These are phyloP conservation scores for Trypanosoma caninum DNA, from an alignment of 208 protist species.

Conservation along the genomic window DNA sequence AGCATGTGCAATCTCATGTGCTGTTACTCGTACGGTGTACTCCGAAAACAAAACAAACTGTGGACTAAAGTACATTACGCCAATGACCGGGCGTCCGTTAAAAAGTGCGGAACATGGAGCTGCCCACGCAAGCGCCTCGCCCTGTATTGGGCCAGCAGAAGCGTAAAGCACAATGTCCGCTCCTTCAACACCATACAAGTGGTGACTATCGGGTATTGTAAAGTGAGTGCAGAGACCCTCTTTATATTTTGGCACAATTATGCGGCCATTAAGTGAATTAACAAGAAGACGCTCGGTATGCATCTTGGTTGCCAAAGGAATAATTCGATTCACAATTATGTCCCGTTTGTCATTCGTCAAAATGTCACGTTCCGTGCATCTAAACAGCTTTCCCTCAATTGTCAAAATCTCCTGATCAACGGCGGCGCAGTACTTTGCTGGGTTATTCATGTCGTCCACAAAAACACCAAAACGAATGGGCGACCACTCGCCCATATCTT, in stretches of 20 bases:
- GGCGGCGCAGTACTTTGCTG: conserved; percentile 35
- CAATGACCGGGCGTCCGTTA: conserved; percentile 20
- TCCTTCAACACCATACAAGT: background rate
- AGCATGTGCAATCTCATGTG: conserved; percentile 37
- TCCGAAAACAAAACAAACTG: background rate
- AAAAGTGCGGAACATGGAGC: conserved; percentile 36
- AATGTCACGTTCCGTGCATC: conserved; percentile 12
- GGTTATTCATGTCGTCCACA: conserved; percentile 30
- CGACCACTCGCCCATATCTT: conserved; percentile 16
- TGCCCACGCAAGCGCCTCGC: background rate
- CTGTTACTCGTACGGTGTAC: conserved; percentile 15
- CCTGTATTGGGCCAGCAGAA: background rate
- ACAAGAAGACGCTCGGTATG: background rate
- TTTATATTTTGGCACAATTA: background rate
- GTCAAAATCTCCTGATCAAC: too few species aligned
- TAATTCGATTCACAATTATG: background rate
- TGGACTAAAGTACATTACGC: conserved; percentile 21
- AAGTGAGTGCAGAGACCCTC: background rate
- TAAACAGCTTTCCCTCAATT: too few species aligned
- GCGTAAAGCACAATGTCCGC: background rate
- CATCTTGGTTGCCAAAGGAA: background rate
- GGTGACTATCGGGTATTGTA: background rate
- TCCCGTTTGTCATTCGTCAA: background rate
- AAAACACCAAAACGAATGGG: conserved; percentile 42
- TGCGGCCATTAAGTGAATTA: background rate